Conservation (phyloP, 1,139 yeast genomes). For the Lodderomyces elongisporus region DNA sequence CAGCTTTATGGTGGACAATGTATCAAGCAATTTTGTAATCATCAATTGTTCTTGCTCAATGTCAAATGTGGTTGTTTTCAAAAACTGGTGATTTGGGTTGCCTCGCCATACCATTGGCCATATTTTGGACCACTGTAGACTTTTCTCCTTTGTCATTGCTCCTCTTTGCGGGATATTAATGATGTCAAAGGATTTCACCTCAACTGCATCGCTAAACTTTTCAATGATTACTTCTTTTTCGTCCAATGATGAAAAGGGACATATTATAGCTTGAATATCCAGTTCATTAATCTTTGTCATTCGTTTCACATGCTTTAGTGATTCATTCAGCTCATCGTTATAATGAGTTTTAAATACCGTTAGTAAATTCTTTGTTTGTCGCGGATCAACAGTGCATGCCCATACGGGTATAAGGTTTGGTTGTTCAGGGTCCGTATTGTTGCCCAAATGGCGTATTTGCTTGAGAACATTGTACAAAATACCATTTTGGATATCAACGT, state of each 20-base stretch:
- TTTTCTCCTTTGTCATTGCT: slow-evolving; percentile 56
- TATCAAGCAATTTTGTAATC: slow-evolving; percentile 23
- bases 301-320: slow-evolving; percentile 31
- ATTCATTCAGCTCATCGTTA: slow-evolving; percentile 20
- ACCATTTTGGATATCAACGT: slow-evolving; percentile 45
- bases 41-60: slow-evolving; percentile 36
- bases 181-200: slow-evolving; percentile 7
- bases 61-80: slow-evolving; percentile 50
- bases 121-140: slow-evolving; percentile 59
- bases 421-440: slow-evolving; percentile 13
- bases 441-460: slow-evolving; percentile 37
- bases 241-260: slow-evolving; percentile 19
- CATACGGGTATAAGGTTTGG: slow-evolving; percentile 48
- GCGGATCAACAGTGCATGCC: slow-evolving; percentile 41
- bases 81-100: slow-evolving; percentile 72
- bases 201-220: slow-evolving; percentile 12
- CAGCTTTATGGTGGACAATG: slow-evolving; percentile 6
- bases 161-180: slow-evolving; percentile 31
- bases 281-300: slow-evolving; percentile 20
- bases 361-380: slow-evolving; percentile 24
- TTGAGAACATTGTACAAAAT: slow-evolving; percentile 44
- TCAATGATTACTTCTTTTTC: slow-evolving; percentile 14
- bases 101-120: slow-evolving; percentile 98
- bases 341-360: slow-evolving; percentile 24
- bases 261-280: slow-evolving; percentile 23